Conservation (phyloP, 1,139 yeast species). For the Protomyces macrosporus region DNA sequence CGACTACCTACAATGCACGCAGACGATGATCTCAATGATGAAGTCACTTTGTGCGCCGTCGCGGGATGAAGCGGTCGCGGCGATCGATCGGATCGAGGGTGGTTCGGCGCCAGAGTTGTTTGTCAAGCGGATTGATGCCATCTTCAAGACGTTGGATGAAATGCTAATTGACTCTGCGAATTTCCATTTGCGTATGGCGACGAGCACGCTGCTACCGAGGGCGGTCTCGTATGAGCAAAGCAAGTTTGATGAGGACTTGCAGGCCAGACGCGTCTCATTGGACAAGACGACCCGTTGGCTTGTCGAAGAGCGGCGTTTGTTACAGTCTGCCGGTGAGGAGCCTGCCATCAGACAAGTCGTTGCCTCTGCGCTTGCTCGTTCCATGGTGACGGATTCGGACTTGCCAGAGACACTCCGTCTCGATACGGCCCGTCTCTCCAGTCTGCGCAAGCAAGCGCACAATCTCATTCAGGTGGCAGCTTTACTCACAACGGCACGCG, state of each 20-base stretch:
- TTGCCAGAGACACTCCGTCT: conserved; percentile 11
- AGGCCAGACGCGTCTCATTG: neutral
- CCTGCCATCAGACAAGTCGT: neutral
- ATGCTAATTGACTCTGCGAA: conserved; percentile 26
- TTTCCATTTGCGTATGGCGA: conserved; percentile 18
- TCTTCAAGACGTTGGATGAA: conserved; percentile 17
- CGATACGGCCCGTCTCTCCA: conserved; percentile 3
- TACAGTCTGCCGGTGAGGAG: neutral
- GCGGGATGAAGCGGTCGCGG: conserved; percentile 21
- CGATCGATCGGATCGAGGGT: conserved; percentile 6
- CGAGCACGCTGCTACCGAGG: conserved; percentile 8
- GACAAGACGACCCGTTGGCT: conserved; percentile 1
- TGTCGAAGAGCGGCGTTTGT: neutral
- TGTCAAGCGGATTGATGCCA: conserved; percentile 14
- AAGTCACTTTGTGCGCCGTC: conserved; percentile 26
- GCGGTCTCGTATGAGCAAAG: conserved; percentile 26
- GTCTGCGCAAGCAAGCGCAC: neutral
- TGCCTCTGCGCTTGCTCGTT: neutral
- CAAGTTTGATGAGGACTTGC: conserved; percentile 33
- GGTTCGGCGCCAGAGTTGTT: neutral
- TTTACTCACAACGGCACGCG: conserved; percentile 4
- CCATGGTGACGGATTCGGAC: neutral
- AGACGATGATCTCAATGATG: conserved; percentile 20
- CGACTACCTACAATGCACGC: conserved; percentile 13
- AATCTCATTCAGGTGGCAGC: neutral